phyloP scores from a whole-genome alignment of 2,329 filamentous ascomycete species.

The Coniella lustricola region DNA sequence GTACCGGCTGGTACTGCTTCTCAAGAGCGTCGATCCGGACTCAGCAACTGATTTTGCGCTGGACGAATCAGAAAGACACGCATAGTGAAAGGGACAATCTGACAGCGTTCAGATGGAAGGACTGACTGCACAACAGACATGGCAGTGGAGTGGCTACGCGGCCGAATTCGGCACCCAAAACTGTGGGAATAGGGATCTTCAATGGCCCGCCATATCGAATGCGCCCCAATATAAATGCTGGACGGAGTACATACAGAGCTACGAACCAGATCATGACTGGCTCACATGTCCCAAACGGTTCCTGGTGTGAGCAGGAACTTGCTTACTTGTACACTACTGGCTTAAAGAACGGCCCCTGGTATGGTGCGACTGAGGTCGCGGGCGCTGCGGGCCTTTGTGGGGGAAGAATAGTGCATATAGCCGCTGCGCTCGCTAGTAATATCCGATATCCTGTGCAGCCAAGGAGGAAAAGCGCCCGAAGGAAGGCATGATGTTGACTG shows the following conservation, averaged over 20 bases:
- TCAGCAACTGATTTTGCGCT: conserved; percentile 28
- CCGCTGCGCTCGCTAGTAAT: background rate
- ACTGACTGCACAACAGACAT: background rate
- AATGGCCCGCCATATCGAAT: background rate
- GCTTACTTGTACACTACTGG: no score
- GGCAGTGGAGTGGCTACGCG: background rate
- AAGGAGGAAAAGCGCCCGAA: background rate
- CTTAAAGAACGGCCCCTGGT: no score
- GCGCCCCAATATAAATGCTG: no score
- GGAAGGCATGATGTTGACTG: background rate
- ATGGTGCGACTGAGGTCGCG: no score
- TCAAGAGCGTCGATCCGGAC: conserved; percentile 50
- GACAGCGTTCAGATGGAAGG: background rate
- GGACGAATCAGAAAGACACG: conserved; percentile 22
- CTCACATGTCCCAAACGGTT: no score
- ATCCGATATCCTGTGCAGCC: background rate
- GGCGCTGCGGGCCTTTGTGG: no score
- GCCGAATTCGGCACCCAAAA: background rate
- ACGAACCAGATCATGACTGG: no score
- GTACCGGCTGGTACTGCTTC: conserved; percentile 75
- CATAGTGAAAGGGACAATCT: background rate
- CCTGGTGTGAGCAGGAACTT: no score
- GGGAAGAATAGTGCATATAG: no score
- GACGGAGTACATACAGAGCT: no score
- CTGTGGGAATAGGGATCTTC: background rate